phyloP scores from a whole-genome alignment of 176 grass and related monocot species.

The Lolium perenne region DNA sequence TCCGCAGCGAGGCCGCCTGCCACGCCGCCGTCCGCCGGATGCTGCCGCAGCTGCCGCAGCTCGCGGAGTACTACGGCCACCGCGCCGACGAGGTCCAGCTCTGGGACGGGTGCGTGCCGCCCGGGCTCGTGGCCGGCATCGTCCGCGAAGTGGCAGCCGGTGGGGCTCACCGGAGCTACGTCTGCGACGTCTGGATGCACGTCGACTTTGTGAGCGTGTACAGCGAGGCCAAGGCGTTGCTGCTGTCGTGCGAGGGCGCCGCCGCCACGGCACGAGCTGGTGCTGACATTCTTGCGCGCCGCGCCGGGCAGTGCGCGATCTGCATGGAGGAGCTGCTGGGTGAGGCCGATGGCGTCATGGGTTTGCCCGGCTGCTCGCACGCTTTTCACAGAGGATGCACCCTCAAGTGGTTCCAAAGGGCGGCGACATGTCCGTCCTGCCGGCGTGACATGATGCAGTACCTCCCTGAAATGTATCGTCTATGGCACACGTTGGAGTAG shows the following conservation, averaged over 20 bases:
- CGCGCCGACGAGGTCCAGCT: neutral
- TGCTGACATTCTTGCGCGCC: neutral
- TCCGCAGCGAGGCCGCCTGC: neutral
- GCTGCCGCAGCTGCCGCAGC: neutral
- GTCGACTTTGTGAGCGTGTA: neutral
- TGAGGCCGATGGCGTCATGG: neutral
- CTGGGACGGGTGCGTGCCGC: neutral
- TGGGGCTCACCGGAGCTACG: neutral
- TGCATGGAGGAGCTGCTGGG: conserved; percentile 12
- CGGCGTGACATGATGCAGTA: neutral
- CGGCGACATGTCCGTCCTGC: neutral
- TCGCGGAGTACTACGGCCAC: neutral
- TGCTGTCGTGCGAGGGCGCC: neutral
- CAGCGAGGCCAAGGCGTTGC: neutral
- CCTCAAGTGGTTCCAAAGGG: neutral
- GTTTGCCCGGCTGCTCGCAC: conserved; percentile 1
- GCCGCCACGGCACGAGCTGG: neutral
- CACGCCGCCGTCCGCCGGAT: neutral
- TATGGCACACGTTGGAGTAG: neutral
- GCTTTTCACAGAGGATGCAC: conserved; percentile 2
- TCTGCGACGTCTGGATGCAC: neutral
- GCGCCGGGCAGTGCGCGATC: neutral
- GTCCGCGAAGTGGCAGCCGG: neutral
- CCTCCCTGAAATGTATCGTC: neutral
- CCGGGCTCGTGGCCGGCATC: neutral